Base-by-base conservation (phyloP, 2,329 filamentous ascomycete genomes). In the Fusarium coicis region DNA sequence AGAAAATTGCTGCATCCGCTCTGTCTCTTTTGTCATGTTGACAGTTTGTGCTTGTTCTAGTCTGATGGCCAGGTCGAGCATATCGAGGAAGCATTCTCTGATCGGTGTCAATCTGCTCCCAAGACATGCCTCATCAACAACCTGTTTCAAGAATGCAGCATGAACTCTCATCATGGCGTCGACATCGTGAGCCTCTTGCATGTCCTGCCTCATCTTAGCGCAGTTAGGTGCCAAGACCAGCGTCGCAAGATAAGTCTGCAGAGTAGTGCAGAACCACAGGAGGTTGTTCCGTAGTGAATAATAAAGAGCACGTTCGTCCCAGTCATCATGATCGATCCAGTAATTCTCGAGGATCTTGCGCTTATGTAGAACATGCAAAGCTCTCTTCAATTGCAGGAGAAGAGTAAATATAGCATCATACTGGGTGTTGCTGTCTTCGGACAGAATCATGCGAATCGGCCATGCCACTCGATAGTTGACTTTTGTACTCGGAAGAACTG, bases 151-250 rank as follows among this genome's bases (percentile, higher is more conserved):
- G 76, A 92, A 96, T 1, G 81, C 79, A 9, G 88, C 83, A 79
- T 97, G 95, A 2, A 91, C 86, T 3, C 82, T 82, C 32, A 95
- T 91, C 93, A 98, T 97, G 32, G 88, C 88, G 78, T 98, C 94
- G 15, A 98, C 90, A 74, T 96, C 94, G 32, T 87, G 85, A 0
- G 93, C 90, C 10, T 84, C 82, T 19, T 83, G 81, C 57, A 98
- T 86, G 1, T 87, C 84, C 5, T 81, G 79, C 10, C 84, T 83
- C 84, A 98, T 88, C 36, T 85, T 84, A 5, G 81, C 77, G 4
- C 87, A 88, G 28, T 90, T 86, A 0, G 90, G 88, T 1, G 87
- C 87, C 2, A 97, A 85, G 3, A 95, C 93, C 4, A 94, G 87
- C 21, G 90, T 92, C 7, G 91, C 91, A 9, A 97, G 83, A 78